Base-by-base conservation (phyloP, 1,139 yeast species). In the Diutina scorzettiae region DNA sequence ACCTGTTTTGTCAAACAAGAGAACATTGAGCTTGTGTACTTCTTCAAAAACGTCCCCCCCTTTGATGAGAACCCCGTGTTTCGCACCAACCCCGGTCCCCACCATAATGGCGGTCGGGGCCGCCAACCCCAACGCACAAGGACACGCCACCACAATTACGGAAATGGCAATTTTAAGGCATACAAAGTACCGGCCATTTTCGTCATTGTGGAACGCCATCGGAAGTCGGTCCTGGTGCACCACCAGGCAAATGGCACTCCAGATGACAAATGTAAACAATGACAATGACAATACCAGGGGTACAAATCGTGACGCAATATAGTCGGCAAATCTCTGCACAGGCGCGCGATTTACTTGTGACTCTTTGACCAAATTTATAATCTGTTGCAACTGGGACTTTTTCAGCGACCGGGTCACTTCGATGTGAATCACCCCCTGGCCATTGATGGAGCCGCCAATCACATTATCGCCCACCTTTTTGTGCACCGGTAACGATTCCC, bases 21-120 rank as follows among this genome's bases (percentile, higher is more conserved):
- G 75, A 4, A 78, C 70, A 47, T 81, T 72, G 31, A 87, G 66
- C 16, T 69, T 62, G 51, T 76, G 75, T 6, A 94, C 81, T 43
- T 66, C 71, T 56, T 93, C 98, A 47, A 93, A 71, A 11, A 84
- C 75, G 44, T 83, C 94, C 20, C 97, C 98, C 41, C 97, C 96
- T 60, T 91, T 91, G 53, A 93, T 83, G 44, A 93, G 67, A 11
- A 91, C 83, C 21, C 98, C 98, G 59, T 86, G 70, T 11, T 75
- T 62, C 0, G 98, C 97, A 30, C 96, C 97, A 24, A 86, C 82
- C 21, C 98, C 98, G 1, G 97, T 89, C 5, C 97, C 98, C 4
- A 91, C 98, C 96, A 91, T 89, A 3, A 93, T 85, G 0, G 98
- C 98, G 1, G 98, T 91, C 0, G 98, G 98, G 0, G 98, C 95